Evolutionary conservation across 306 rosid genomes (phyloP), one percentile per base, ranked within the genome.

Genomic region (Coriaria nepalensis): DNA sequence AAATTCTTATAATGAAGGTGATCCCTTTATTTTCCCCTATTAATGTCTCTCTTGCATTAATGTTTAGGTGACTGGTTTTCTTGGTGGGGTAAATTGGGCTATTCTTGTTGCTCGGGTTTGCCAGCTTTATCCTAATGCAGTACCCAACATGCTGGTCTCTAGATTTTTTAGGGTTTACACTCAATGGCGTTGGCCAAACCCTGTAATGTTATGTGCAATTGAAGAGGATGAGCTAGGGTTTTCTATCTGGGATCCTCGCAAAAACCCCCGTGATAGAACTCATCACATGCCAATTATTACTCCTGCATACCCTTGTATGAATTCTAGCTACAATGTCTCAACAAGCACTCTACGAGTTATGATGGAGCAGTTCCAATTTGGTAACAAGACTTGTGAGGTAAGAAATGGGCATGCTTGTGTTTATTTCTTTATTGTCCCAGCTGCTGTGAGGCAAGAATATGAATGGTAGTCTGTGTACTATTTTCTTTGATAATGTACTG

Each of bases 101-200:
- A 79, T 90, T 53, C 72, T 90, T 51, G 95, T 84, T 49, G 95
- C 95, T 79, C 85, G 95, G 63, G 56, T 90, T 44, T 85, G 98
- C 72, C 95, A 90, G 76, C 85, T 90, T 69, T 90, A 90, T 67
- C 98, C 98, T 60, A 85, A 81, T 77, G 98, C 98, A 66, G 81
- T 68, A 60, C 94, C 97, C 45, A 84, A 95, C 68, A 81, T 90
- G 95, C 61, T 90, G 73, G 97, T 90, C 61, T 77, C 97, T 66
- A 73, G 92, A 69, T 90, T 90, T 73, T 90, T 90, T 68, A 81
- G 97, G 73, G 95, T 90, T 34, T 90, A 81, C 61, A 84, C 98
- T 35, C 98, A 81, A 63, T 90, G 98, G 98, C 84, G 98, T 72
- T 90, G 98, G 98, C 98, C 98, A 53, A 90, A 85, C 63, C 98